Evolutionary conservation across 2,329 filamentous ascomycete species (phyloP).

Genomic region (Ophiostoma angusticollis): DNA sequence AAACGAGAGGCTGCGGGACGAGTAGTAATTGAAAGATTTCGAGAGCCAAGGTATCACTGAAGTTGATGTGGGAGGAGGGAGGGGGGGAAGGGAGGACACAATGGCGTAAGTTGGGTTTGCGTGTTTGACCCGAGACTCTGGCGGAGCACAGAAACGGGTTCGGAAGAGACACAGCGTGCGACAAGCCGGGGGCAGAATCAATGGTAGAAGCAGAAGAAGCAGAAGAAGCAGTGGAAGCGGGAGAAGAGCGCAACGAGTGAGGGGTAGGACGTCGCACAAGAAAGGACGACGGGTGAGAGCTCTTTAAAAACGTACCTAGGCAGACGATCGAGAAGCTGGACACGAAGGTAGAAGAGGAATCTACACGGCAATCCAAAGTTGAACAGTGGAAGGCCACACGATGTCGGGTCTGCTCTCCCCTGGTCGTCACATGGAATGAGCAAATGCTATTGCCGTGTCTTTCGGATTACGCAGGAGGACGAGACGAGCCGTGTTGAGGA

Average conservation of each 20-base stretch:
- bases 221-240: background rate
- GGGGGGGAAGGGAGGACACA: background rate
- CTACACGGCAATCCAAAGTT: conserved; percentile 3
- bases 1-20: conserved; percentile 16
- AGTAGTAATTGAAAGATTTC: background rate
- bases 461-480: no score
- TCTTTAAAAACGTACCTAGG: conserved; percentile 4
- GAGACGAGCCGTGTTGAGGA: no score
- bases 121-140: conserved; percentile 6
- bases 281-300: background rate
- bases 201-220: background rate
- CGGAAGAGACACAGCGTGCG: conserved; percentile 8
- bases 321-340: background rate
- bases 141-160: conserved; percentile 7
- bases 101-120: background rate
- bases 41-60: no score
- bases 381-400: conserved; percentile 22
- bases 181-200: background rate
- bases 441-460: conserved; percentile 11
- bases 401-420: conserved; percentile 17
- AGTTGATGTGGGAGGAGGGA: background rate
- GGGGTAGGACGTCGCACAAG: background rate
- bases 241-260: conserved; percentile 1
- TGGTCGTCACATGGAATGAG: conserved; percentile 26
- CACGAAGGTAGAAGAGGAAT: background rate